Percentiles rank a stretch among this genome's conserved stretches.
phyloP scores from a whole-genome alignment of 2,329 filamentous ascomycete genomes.

The Colletotrichum echinochloae region DNA sequence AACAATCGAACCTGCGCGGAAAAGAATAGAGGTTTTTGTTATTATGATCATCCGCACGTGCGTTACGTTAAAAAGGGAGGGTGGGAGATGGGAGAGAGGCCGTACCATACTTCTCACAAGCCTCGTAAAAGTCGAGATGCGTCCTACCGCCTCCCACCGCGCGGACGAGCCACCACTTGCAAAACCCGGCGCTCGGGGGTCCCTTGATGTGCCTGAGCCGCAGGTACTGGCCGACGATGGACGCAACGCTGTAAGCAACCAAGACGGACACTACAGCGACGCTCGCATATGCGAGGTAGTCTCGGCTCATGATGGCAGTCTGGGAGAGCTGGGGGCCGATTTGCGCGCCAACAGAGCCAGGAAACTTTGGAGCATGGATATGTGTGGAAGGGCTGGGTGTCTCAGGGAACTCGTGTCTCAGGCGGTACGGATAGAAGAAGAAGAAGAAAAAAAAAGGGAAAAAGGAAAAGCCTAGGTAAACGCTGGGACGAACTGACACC shows the following conservation, averaged over 20 bases:
- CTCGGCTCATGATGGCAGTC: constrained; percentile 19
- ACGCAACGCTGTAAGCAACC: constrained; percentile 33
- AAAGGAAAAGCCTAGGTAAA: neutral
- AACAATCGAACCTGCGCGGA: constrained; percentile 49
- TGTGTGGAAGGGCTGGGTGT: no score
- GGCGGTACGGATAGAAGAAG: no score
- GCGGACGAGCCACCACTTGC: constrained; percentile 54
- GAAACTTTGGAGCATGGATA: neutral
- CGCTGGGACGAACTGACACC: constrained; percentile 1
- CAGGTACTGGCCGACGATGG: constrained; percentile 47
- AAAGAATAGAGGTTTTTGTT: neutral
- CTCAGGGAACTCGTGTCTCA: no score
- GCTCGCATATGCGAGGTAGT: constrained; percentile 4
- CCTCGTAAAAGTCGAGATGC: constrained; percentile 53
- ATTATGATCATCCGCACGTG: no score
- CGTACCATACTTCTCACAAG: constrained; percentile 51
- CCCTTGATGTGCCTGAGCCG: constrained; percentile 56
- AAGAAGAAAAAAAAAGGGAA: no score
- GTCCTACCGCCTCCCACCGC: constrained; percentile 48
- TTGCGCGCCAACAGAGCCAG: neutral
- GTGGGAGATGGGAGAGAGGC: neutral
- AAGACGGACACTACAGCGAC: constrained; percentile 20
- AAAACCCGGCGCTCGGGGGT: constrained; percentile 52
- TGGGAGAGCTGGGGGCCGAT: neutral
- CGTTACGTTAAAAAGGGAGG: no score